Percentiles rank a stretch among this genome's conserved stretches.
phyloP scores from a whole-genome alignment of 75 land plant species.

The Pinus taeda region DNA sequence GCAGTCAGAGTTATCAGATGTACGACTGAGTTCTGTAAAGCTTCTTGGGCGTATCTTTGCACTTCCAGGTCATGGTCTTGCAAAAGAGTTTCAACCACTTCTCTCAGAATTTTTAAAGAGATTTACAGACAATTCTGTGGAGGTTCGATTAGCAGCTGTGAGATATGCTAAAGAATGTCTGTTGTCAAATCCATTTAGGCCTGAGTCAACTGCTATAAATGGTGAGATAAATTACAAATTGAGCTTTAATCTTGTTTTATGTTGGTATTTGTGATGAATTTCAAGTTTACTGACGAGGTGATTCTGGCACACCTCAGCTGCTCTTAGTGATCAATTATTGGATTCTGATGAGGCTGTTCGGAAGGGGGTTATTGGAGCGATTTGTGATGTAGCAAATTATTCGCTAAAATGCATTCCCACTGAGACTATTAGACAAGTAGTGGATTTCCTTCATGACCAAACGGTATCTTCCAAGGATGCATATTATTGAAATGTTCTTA shows the following conservation, averaged over 20 bases:
- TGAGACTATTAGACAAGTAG: slow-evolving; percentile 38
- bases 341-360: slow-evolving; percentile 73
- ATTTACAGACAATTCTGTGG: slow-evolving; percentile 62
- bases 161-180: slow-evolving; percentile 56
- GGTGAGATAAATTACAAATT: slow-evolving; percentile 25
- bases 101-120: slow-evolving; percentile 69
- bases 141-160: slow-evolving; percentile 60
- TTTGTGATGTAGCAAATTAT: slow-evolving; percentile 54
- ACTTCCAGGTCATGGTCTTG: slow-evolving; percentile 35
- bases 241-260: neutral
- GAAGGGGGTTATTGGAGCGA: slow-evolving; percentile 60
- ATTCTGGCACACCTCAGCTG: slow-evolving; percentile 29
- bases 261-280: neutral
- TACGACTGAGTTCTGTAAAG: slow-evolving; percentile 57
- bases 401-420: slow-evolving; percentile 26
- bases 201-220: slow-evolving; percentile 54
- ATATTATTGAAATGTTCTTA: too few species aligned
- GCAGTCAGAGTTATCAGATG: slow-evolving; percentile 57
- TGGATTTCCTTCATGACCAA: slow-evolving; percentile 60
- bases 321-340: slow-evolving; percentile 52
- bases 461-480: too few species aligned
- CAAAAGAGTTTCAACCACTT: slow-evolving; percentile 51
- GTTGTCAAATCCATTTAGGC: slow-evolving; percentile 51
- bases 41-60: slow-evolving; percentile 69
- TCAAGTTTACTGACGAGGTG: neutral